Evolutionary conservation across 179 eudicot species (phyloP).

Genomic region (Gypsophila paniculata): DNA sequence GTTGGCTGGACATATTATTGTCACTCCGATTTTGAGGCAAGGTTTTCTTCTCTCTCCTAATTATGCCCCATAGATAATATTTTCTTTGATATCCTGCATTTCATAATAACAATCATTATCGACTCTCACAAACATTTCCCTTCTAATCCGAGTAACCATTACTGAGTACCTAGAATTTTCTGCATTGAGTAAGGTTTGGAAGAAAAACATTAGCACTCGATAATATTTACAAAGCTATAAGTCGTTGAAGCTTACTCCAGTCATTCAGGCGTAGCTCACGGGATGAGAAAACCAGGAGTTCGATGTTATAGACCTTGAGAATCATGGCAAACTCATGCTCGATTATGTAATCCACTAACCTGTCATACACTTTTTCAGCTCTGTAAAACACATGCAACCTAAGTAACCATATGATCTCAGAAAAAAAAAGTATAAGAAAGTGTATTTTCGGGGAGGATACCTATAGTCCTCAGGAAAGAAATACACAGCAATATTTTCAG

Average conservation of each 20-base stretch:
- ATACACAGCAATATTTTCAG: conserved; percentile 19
- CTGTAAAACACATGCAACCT: conserved; percentile 13
- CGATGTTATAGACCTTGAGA: conserved; percentile 17
- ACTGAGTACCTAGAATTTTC: not conserved
- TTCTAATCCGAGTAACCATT: not conserved
- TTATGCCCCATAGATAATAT: conserved; percentile 30
- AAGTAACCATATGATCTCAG: not conserved
- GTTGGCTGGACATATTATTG: conserved; percentile 12
- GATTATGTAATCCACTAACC: conserved; percentile 28
- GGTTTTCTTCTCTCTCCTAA: conserved; percentile 27
- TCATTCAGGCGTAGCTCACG: conserved; percentile 21
- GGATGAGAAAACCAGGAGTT: conserved; percentile 31
- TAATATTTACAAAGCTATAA: not conserved
- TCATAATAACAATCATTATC: conserved; percentile 3
- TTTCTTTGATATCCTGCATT: conserved; percentile 29
- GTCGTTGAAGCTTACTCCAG: conserved; percentile 27
- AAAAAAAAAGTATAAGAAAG: not conserved
- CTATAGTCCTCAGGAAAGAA: conserved; percentile 30
- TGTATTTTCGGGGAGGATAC: conserved; percentile 5
- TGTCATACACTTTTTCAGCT: conserved; percentile 29
- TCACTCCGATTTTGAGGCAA: conserved; percentile 15
- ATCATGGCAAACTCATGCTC: conserved; percentile 25
- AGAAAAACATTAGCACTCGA: not conserved
- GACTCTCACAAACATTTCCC: not conserved
- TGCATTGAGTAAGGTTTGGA: not conserved